Percentiles rank a stretch among this genome's conserved stretches.
Conservation (phyloP, 768 basidiomycete species). For the Rhizopogon rudus region DNA sequence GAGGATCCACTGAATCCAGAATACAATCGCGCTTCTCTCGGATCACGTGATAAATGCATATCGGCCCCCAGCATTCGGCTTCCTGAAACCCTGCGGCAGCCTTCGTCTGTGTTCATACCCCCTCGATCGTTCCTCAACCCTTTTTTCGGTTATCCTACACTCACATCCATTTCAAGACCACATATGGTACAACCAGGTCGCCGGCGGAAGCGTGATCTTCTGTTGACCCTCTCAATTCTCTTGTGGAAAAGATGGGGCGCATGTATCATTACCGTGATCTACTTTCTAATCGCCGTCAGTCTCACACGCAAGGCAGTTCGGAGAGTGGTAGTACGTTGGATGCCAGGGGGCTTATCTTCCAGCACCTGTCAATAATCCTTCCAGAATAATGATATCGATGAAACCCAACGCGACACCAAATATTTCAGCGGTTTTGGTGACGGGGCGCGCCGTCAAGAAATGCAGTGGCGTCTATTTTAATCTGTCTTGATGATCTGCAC, state of each 20-base stretch:
- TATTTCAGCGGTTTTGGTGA: not conserved
- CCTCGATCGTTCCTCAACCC: conserved; percentile 64
- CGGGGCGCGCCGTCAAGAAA: not conserved
- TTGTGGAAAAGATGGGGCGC: conserved; percentile 66
- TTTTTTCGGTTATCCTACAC: conserved; percentile 68
- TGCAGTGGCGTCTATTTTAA: not conserved
- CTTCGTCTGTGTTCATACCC: conserved; percentile 27
- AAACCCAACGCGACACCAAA: not conserved
- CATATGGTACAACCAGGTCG: conserved; percentile 54
- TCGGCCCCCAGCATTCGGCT: not conserved
- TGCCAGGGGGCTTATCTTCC: not conserved
- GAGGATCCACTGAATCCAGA: conserved; percentile 39
- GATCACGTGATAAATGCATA: not conserved
- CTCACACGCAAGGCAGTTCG: conserved; percentile 16
- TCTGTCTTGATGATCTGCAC: not conserved
- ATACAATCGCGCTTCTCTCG: not conserved
- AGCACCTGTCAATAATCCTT: not conserved
- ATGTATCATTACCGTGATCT: conserved; percentile 32
- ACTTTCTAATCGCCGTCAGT: conserved; percentile 25
- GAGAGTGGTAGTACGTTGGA: not conserved
- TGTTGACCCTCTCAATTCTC: conserved; percentile 53
- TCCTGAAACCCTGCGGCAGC: not conserved
- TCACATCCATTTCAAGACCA: conserved; percentile 24
- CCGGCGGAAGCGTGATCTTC: conserved; percentile 63
- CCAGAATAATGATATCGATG: not conserved